Conservation (phyloP, 2,329 filamentous ascomycete genomes). For the Neoarthrinium moseri region DNA sequence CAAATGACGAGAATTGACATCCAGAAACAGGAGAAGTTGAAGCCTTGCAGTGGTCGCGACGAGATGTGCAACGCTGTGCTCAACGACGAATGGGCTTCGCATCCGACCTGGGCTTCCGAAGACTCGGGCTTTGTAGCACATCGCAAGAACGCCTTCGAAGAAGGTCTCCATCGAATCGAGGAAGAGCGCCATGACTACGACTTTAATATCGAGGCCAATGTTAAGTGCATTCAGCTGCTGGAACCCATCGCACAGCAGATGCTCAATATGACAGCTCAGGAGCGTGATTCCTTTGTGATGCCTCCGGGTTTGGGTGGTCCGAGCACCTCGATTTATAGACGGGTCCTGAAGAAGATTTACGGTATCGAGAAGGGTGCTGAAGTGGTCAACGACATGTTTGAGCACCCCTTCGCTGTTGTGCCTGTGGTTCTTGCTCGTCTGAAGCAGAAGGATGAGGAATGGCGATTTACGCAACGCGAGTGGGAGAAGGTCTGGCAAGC, state of each 20-base stretch:
- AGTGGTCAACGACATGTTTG: slow-evolving; percentile 85
- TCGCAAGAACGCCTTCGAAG: slow-evolving; percentile 93
- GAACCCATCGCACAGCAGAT: slow-evolving; percentile 93
- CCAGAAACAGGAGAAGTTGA: slow-evolving; percentile 69
- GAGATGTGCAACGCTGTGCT: slow-evolving; percentile 90
- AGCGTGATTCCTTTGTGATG: slow-evolving; percentile 74
- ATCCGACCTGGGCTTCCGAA: slow-evolving; percentile 98
- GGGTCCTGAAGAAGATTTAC: slow-evolving; percentile 97
- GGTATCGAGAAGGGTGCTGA: slow-evolving; percentile 78
- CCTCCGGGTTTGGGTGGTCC: slow-evolving; percentile 84
- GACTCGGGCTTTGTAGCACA: slow-evolving; percentile 97
- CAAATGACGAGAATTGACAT: neutral
- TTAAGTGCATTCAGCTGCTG: slow-evolving; percentile 91
- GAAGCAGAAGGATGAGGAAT: slow-evolving; percentile 96
- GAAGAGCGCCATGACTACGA: slow-evolving; percentile 99
- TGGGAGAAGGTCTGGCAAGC: slow-evolving; percentile 99
- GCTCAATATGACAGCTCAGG: slow-evolving; percentile 71
- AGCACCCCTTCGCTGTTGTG: slow-evolving; percentile 79
- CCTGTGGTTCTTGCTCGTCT: slow-evolving; percentile 84
- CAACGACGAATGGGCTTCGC: slow-evolving; percentile 97
- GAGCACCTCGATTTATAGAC: slow-evolving; percentile 94
- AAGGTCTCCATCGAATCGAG: slow-evolving; percentile 92
- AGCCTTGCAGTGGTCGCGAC: slow-evolving; percentile 90
- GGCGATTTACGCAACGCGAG: slow-evolving; percentile 94
- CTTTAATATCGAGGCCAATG: slow-evolving; percentile 94